Base-by-base conservation (phyloP, 179 eudicot species). In the Beta corolliflora region DNA sequence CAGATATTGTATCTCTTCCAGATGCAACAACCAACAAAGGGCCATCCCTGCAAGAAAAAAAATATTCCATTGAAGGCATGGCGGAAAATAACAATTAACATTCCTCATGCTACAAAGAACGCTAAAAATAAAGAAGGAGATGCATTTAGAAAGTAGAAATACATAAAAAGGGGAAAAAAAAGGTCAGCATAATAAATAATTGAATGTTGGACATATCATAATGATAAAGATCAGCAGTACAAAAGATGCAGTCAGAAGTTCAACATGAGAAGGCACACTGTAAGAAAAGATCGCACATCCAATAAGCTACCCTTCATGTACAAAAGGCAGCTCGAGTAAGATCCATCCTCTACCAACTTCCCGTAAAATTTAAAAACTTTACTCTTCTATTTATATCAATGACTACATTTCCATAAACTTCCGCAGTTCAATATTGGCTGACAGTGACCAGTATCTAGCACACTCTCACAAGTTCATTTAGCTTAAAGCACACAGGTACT, bases 21-120 rank as follows among this genome's bases (percentile, higher is more conserved):
- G 94, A 95, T 77, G 99, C 99, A 79, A 95, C 91, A 25, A 95
- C 94, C 86, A 95, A 84, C 60, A 95, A 86, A 65, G 99, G 99
- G 54, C 99, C 99, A 81, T 95, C 99, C 89, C 98, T 95, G 84
- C 44, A 82, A 69, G 13, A 25, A 41, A 68, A 19, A 23, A 19
- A 23, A 65, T 46, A 31, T 58, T 56, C 70, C 60, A 64, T 18
- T 74, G 53, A 56, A 73, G 61, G 58, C 61, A 77, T 15, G 12
- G 41, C 7, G 50, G 13, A 23, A 31, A 23, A 23, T 48, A 73
- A 15, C 64, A 15, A 13, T 53, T 14, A 50, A 74, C 9, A 59
- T 60, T 48, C 60, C 21, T 65, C 19, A 25, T 67, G 52, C 41
- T 41, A 19, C 10, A 65, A 23, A 61, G 64, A 56, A 16, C 44